Percentiles rank a stretch among this genome's conserved stretches.
Evolutionary conservation across 768 basidiomycete species (phyloP).

Genomic region (Phylloporus scabripes): DNA sequence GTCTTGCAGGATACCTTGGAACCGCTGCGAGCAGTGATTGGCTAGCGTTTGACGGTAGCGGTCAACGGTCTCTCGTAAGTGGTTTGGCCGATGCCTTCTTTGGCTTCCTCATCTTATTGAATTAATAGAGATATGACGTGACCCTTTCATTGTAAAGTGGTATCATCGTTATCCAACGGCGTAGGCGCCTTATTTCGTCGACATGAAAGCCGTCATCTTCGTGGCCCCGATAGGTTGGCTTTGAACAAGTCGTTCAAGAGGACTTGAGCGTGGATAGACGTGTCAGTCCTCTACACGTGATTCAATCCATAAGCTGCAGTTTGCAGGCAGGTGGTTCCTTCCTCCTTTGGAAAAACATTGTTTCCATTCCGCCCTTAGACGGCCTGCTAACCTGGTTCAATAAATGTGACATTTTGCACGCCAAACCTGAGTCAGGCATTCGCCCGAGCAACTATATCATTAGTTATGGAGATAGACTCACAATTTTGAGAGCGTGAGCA

Average conservation of each 20-base stretch:
- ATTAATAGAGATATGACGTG: slow-evolving; percentile 44
- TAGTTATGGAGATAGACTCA: slow-evolving; percentile 45
- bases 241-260: slow-evolving; percentile 64
- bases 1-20: slow-evolving; percentile 34
- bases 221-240: slow-evolving; percentile 69
- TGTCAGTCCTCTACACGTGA: slow-evolving; percentile 33
- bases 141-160: slow-evolving; percentile 1
- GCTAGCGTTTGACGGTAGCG: slow-evolving; percentile 76
- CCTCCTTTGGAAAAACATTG: slow-evolving; percentile 62
- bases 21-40: slow-evolving; percentile 59
- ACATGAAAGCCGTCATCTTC: slow-evolving; percentile 73
- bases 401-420: slow-evolving; percentile 58
- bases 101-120: background rate
- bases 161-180: slow-evolving; percentile 39
- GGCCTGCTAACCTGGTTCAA: slow-evolving; percentile 69
- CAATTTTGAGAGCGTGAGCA: slow-evolving; percentile 48
- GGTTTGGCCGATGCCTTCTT: slow-evolving; percentile 2
- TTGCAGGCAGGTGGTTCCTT: slow-evolving; percentile 59
- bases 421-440: slow-evolving; percentile 60
- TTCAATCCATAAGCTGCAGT: slow-evolving; percentile 25
- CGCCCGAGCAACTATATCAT: slow-evolving; percentile 50
- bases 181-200: slow-evolving; percentile 72
- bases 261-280: slow-evolving; percentile 60
- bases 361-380: slow-evolving; percentile 56
- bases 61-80: slow-evolving; percentile 62